Evolutionary conservation across 768 basidiomycete species (phyloP), one percentile per base, ranked within the genome.

Genomic region (Collybia sordida): DNA sequence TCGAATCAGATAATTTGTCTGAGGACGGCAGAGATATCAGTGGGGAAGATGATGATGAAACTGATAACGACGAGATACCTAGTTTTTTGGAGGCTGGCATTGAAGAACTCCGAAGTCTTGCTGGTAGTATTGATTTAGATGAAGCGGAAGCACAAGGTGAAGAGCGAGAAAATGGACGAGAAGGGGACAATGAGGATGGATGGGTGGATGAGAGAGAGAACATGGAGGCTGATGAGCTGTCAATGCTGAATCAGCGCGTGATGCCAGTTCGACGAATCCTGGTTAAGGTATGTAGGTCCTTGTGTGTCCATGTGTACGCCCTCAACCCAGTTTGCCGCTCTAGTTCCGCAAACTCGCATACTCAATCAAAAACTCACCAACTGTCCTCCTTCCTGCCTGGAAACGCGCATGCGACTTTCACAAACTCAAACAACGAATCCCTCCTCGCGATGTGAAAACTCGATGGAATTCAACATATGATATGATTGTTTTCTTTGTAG

Each of bases 381-480:
- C 40, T 22, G 3, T 69, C 59, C 4, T 63, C 56, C 0, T 68
- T 61, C 39, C 49, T 57, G 11, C 19, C 34, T 52, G 51, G 42
- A 47, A 63, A 1, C 59, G 52, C 3, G 28, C 38, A 2, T 22
- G 64, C 2, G 34, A 49, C 7, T 49, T 52, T 14, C 25, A 19
- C 9, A 51, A 52, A 0, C 37, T 63, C 3, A 34, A 37, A 3
- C 21, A 6, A 1, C 12, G 50, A 4, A 46, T 60, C 6, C 58
- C 66, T 39, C 67, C 64, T 4, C 56, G 60, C 1, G 64, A 73
- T 46, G 65, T 71, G 2, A 35, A 44, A 5, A 68, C 68, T 17
- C n/a, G n/a, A n/a, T n/a, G n/a, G n/a, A n/a, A n/a, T n/a, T n/a
- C n/a, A n/a, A n/a, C n/a, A n/a, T 42, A 43, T 11, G n/a, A 43